A percentile compares a stretch with the other conserved stretches of the same genome.
phyloP scores from a whole-genome alignment of 2,329 filamentous ascomycete genomes.

The Cladophialophora carrionii region DNA sequence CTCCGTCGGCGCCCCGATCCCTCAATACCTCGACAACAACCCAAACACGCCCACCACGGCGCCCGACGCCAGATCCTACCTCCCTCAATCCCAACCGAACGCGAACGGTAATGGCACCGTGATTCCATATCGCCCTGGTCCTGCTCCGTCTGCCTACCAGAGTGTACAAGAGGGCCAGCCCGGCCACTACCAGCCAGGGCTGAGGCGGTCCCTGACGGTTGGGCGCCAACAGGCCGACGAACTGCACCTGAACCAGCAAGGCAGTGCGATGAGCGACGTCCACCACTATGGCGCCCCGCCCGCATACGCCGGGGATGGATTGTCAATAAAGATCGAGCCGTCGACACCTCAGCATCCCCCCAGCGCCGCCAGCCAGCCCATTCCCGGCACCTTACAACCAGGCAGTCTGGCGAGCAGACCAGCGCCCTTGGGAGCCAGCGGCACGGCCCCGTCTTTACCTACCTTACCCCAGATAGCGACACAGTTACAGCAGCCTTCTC shows the following conservation, averaged over 20 bases:
- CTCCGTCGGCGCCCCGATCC: constrained; percentile 52
- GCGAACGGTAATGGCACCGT: constrained; percentile 33
- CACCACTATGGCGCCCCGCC: constrained; percentile 57
- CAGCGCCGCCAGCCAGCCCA: constrained; percentile 44
- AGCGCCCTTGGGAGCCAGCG: constrained; percentile 53
- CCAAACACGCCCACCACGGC: constrained; percentile 30
- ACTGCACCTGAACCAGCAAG: constrained; percentile 56
- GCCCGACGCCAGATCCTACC: constrained; percentile 29
- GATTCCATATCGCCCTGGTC: constrained; percentile 33
- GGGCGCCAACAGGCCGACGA: constrained; percentile 57
- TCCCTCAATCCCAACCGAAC: constrained; percentile 27
- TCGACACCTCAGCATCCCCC: constrained; percentile 52
- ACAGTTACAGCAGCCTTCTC: constrained; percentile 49
- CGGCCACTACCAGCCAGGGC: constrained; percentile 28
- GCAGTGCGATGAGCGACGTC: constrained; percentile 47
- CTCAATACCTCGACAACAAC: constrained; percentile 41
- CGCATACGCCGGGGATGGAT: constrained; percentile 53
- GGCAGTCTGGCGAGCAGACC: constrained; percentile 56
- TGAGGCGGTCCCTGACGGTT: constrained; percentile 49
- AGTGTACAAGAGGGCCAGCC: constrained; percentile 22
- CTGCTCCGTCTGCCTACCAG: constrained; percentile 24
- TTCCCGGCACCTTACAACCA: constrained; percentile 66
- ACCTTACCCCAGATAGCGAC: constrained; percentile 57
- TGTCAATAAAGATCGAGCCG: constrained; percentile 64
- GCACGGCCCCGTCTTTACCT: constrained; percentile 63